phyloP scores from a whole-genome alignment of 2,329 filamentous ascomycete genomes.

The Cytospora leucostoma region DNA sequence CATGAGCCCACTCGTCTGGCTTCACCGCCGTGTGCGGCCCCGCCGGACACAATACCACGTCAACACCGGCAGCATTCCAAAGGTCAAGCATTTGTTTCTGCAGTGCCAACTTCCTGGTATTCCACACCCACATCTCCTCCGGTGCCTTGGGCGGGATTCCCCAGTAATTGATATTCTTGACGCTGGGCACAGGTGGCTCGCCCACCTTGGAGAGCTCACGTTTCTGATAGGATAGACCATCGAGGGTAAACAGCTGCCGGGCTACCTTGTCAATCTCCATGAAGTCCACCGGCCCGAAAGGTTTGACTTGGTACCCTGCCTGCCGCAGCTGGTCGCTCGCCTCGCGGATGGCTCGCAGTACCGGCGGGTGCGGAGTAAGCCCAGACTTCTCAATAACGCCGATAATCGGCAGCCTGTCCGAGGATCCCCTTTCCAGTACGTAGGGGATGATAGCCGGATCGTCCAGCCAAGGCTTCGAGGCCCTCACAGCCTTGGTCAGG shows the following conservation, averaged over 20 bases:
- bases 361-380: constrained; percentile 36
- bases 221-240: constrained; percentile 39
- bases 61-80: constrained; percentile 38
- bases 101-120: constrained; percentile 36
- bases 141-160: constrained; percentile 36
- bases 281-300: constrained; percentile 38
- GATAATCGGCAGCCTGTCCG: constrained; percentile 34
- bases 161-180: constrained; percentile 40
- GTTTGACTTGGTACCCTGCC: constrained; percentile 35
- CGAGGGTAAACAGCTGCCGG: constrained; percentile 39
- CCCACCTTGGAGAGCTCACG: constrained; percentile 35
- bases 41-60: constrained; percentile 35
- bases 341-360: constrained; percentile 29
- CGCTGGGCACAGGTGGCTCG: constrained; percentile 38
- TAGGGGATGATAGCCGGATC: constrained; percentile 32
- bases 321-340: constrained; percentile 33
- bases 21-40: constrained; percentile 38
- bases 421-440: constrained; percentile 28
- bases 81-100: constrained; percentile 41
- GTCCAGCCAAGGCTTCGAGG: constrained; percentile 32
- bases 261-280: constrained; percentile 36
- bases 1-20: constrained; percentile 38
- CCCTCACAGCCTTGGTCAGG: constrained; percentile 31
- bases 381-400: constrained; percentile 36
- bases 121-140: constrained; percentile 39